Evolutionary conservation across 768 basidiomycete species (phyloP).

Genomic region (Clitopilus hobsonii): DNA sequence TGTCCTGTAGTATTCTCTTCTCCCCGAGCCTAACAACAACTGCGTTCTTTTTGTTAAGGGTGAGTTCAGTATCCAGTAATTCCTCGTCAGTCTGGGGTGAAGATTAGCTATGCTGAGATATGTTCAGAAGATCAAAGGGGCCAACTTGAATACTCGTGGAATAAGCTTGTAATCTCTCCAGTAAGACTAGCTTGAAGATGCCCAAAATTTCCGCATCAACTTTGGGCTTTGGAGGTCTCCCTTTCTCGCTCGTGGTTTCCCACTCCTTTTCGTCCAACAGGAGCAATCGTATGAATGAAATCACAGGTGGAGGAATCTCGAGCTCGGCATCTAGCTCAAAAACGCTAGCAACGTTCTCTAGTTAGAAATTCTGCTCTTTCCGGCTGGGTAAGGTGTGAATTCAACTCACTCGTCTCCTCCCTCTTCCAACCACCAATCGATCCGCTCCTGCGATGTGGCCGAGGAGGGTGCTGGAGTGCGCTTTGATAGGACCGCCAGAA

Average conservation of each 20-base stretch:
- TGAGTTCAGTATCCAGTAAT: slow-evolving; percentile 28
- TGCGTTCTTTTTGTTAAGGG: slow-evolving; percentile 53
- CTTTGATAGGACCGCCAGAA: slow-evolving; percentile 38
- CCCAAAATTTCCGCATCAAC: slow-evolving; percentile 41
- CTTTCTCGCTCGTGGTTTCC: slow-evolving; percentile 52
- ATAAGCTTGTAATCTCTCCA: slow-evolving; percentile 50
- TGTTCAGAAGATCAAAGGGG: not conserved
- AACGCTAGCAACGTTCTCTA: slow-evolving; percentile 36
- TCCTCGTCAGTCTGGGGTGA: slow-evolving; percentile 44
- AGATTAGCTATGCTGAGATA: not conserved
- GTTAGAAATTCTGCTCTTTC: slow-evolving; percentile 1
- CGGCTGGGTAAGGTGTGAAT: slow-evolving; percentile 1
- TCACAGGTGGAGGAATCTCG: slow-evolving; percentile 48
- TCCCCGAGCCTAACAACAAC: slow-evolving; percentile 75
- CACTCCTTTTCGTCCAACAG: slow-evolving; percentile 53
- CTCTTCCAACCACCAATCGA: slow-evolving; percentile 93
- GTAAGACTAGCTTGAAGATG: slow-evolving; percentile 45
- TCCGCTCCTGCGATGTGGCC: slow-evolving; percentile 46
- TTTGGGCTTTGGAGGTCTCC: slow-evolving; percentile 72
- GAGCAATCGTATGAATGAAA: slow-evolving; percentile 65
- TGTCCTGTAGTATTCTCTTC: slow-evolving; percentile 54
- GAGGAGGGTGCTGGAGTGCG: slow-evolving; percentile 12
- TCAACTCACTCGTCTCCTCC: slow-evolving; percentile 80
- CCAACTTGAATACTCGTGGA: slow-evolving; percentile 53
- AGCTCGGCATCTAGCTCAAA: slow-evolving; percentile 51